Evolutionary conservation across 306 rosid genomes (phyloP).

Genomic region (Castanea sativa): DNA sequence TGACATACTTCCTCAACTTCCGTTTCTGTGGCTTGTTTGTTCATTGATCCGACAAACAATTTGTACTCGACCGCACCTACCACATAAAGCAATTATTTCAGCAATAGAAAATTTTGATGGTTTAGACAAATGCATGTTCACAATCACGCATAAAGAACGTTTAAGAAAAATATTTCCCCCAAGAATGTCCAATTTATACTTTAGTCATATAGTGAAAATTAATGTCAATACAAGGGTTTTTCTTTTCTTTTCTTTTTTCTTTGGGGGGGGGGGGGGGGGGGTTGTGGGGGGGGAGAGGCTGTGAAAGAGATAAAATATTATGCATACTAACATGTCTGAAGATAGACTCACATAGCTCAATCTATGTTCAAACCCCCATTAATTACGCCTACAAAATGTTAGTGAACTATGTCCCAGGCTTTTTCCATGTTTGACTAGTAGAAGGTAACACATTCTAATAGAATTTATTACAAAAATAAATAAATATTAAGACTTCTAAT

Average conservation of each 20-base stretch:
- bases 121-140: background rate
- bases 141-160: background rate
- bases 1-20: constrained; percentile 89
- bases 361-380: background rate
- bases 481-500: no score
- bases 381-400: background rate
- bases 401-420: background rate
- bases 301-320: no score
- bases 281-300: accelerated
- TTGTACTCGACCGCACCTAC: constrained; percentile 97
- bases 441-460: no score
- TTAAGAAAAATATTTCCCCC: constrained; percentile 10
- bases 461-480: no score
- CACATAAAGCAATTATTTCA: constrained; percentile 28
- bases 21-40: constrained; percentile 79
- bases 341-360: background rate
- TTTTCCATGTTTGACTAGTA: background rate
- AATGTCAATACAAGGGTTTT: background rate
- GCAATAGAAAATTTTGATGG: constrained; percentile 3
- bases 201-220: background rate
- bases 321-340: background rate
- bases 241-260: no score
- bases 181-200: background rate
- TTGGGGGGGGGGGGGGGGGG: background rate
- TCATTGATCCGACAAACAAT: constrained; percentile 91